Base-by-base conservation (phyloP, 768 basidiomycete genomes). In the Russula virescens region DNA sequence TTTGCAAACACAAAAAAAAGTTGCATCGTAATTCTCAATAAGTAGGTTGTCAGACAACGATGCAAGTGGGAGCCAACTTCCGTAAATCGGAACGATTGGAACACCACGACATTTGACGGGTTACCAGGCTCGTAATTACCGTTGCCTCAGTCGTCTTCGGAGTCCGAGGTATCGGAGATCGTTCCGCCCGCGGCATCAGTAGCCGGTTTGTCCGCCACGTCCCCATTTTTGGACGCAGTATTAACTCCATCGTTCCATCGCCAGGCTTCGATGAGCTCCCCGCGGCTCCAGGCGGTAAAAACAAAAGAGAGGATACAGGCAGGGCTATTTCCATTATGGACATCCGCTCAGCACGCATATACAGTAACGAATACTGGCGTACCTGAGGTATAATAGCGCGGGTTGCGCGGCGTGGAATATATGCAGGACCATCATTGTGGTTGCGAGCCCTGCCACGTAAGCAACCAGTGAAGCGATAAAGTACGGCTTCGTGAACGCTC, bases 381-480 rank as follows among this genome's bases (percentile, higher is more conserved):
- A 89, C 89, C 88, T 89, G 65, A 99, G 81, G 74, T 98, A 99
- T 49, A 99, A 77, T 58, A 99, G 75, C 2, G 96, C 96, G 1
- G 96, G 96, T 69, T 99, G 96, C 3, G 91, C 93, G 8, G 79
- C 80, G 35, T 79, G 77, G 68, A 84, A 87, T 45, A 75, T 70
- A 70, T 96, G 91, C 94, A 97, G 93, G 25, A 95, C 89, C 0
- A 73, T 69, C 83, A 97, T 92, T 9, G 95, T 95, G 16, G 78
- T 79, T 19, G 77, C 73, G 35, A 98, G 81, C 2, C 92, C 94
- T 40, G 77, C 59, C 23, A 87, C 75, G 73, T 98, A 98, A 25
- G 87, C 91, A 5, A 74, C 64, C 58, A 98, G 71, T 40, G 81
- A 78, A 11, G 87, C 80, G 45, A 71, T 75, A 73, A 97, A 98